Evolutionary conservation across 2,329 filamentous ascomycete genomes (phyloP).

Genomic region (Sporothrix dimorphospora): DNA sequence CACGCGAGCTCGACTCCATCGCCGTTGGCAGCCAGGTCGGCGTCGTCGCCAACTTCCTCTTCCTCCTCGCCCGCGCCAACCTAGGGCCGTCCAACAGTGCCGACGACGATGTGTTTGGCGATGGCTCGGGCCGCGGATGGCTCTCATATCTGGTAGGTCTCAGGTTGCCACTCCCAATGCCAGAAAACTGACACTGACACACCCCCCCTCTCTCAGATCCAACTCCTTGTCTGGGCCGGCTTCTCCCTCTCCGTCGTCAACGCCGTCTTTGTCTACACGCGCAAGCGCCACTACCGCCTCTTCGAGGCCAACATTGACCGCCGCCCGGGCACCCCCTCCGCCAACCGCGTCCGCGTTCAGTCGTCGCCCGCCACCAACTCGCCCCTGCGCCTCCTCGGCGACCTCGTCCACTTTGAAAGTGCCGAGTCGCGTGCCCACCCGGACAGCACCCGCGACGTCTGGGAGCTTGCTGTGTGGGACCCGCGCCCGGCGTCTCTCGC

Average conservation of each 20-base stretch:
- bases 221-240: slow-evolving; percentile 72
- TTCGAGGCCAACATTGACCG: slow-evolving; percentile 86
- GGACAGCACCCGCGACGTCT: slow-evolving; percentile 81
- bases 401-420: slow-evolving; percentile 66
- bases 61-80: slow-evolving; percentile 83
- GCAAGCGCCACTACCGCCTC: slow-evolving; percentile 83
- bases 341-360: slow-evolving; percentile 83
- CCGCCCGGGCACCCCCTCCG: slow-evolving; percentile 77
- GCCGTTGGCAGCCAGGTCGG: slow-evolving; percentile 76
- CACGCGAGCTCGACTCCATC: slow-evolving; percentile 86
- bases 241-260: slow-evolving; percentile 71
- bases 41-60: slow-evolving; percentile 73
- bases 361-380: slow-evolving; percentile 74
- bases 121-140: slow-evolving; percentile 43
- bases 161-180: slow-evolving; percentile 22
- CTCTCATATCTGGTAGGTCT: slow-evolving; percentile 33
- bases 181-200: slow-evolving; percentile 19
- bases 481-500: slow-evolving; percentile 81
- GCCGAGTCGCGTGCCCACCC: slow-evolving; percentile 86
- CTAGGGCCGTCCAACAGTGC: slow-evolving; percentile 55
- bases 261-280: slow-evolving; percentile 77
- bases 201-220: slow-evolving; percentile 59
- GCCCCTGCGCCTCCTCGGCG: slow-evolving; percentile 74
- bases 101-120: slow-evolving; percentile 78
- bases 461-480: slow-evolving; percentile 94